phyloP scores from a whole-genome alignment of 2,329 filamentous ascomycete genomes.

The Sporothrix brunneoviolacea region DNA sequence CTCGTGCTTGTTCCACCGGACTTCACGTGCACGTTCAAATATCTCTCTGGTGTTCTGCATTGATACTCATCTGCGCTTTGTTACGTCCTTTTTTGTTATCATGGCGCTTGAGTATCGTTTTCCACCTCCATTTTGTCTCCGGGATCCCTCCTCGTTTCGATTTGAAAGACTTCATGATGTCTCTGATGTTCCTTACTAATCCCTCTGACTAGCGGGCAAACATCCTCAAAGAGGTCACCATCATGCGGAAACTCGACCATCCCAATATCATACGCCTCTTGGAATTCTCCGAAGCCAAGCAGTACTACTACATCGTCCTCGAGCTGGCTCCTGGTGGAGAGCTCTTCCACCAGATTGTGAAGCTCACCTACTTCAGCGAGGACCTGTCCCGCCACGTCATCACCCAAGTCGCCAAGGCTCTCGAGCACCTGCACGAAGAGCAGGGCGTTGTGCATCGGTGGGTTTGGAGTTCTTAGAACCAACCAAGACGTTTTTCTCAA shows the following conservation, averaged over 20 bases:
- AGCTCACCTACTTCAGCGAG: conserved; percentile 97
- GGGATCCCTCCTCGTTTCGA: background rate
- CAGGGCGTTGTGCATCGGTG: conserved; percentile 96
- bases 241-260: conserved; percentile 95
- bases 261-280: conserved; percentile 92
- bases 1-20: conserved; percentile 23
- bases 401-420: conserved; percentile 83
- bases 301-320: conserved; percentile 97
- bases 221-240: conserved; percentile 96
- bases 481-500: background rate
- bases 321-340: conserved; percentile 94
- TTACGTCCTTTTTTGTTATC: background rate
- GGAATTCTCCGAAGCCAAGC: conserved; percentile 85
- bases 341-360: conserved; percentile 96
- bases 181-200: background rate
- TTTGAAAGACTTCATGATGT: background rate
- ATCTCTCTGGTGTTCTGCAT: background rate
- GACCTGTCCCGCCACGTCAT: conserved; percentile 93
- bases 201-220: conserved; percentile 69
- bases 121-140: background rate
- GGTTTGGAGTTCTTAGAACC: background rate
- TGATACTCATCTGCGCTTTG: conserved; percentile 6
- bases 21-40: conserved; percentile 20
- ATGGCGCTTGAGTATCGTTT: too few species aligned
- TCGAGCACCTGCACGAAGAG: conserved; percentile 91